A percentile compares a stretch with the other conserved stretches of the same genome.
Conservation (phyloP, 257 asterid genomes). For the Mitragyna speciosa region DNA sequence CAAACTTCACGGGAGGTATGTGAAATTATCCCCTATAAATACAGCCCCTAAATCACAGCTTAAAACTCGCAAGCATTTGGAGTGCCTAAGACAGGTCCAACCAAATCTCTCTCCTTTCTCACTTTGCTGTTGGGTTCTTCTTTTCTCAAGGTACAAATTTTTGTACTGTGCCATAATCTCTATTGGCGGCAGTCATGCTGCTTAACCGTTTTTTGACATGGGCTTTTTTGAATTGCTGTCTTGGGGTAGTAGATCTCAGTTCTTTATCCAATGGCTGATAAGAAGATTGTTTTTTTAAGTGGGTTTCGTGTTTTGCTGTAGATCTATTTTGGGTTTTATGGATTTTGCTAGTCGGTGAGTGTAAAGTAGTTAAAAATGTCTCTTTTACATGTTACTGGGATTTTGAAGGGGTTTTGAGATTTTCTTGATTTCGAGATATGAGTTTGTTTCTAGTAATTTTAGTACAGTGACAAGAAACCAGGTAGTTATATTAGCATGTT, state of each 20-base stretch:
- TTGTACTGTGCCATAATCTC: background rate
- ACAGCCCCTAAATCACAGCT: background rate
- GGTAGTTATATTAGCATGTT: background rate
- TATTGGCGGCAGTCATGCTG: background rate
- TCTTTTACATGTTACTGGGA: background rate
- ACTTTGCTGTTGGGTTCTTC: constrained; percentile 13
- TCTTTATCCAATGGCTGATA: background rate
- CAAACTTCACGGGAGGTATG: too few species aligned
- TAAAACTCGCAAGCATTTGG: constrained; percentile 33
- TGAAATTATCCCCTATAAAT: too few species aligned
- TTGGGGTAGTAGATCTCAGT: constrained; percentile 1
- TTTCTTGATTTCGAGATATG: background rate
- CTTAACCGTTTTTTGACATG: background rate
- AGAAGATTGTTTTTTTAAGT: background rate
- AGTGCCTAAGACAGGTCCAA: constrained; percentile 8
- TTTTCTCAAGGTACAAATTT: constrained; percentile 18
- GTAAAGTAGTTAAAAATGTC: background rate
- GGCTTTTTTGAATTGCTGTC: background rate
- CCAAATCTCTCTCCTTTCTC: constrained; percentile 8
- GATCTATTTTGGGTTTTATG: constrained; percentile 6
- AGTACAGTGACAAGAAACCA: background rate
- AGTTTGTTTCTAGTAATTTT: background rate
- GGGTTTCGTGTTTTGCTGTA: background rate
- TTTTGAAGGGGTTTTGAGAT: background rate
- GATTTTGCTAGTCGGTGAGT: background rate